Percentiles rank a stretch among this genome's conserved stretches.
These are phyloP conservation scores for Xylaria telfairii DNA, from an alignment of 495 filamentous ascomycete species.

Conservation along the genomic window DNA sequence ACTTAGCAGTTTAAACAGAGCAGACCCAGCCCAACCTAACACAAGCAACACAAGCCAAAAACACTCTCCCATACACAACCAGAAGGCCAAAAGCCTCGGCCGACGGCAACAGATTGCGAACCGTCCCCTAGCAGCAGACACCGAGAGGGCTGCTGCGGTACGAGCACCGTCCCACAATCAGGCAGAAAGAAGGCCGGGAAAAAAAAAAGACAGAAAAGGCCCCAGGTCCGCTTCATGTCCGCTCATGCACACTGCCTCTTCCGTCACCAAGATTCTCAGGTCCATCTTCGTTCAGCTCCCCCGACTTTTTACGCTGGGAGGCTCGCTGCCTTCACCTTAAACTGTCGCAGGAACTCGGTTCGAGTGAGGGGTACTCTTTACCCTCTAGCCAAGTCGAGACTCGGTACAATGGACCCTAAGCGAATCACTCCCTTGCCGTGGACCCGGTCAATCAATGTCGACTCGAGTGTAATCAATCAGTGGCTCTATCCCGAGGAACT, in stretches of 20 bases:
- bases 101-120: constrained; percentile 12
- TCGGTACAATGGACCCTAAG: neutral
- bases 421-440: constrained; percentile 9
- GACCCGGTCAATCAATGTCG: neutral
- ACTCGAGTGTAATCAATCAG: neutral
- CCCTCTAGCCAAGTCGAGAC: constrained; percentile 3
- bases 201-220: neutral
- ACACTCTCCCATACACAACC: neutral
- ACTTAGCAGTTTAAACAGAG: constrained; percentile 34
- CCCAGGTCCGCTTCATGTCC: constrained; percentile 15
- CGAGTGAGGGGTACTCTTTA: neutral
- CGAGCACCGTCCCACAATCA: constrained; percentile 17
- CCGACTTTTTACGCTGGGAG: constrained; percentile 23
- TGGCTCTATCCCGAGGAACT: neutral
- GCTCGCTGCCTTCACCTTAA: constrained; percentile 9
- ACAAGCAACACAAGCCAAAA: neutral
- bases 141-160: too few relatives aligned
- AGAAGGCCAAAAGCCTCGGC: neutral
- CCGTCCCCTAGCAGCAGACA: neutral
- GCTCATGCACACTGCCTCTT: constrained; percentile 25
- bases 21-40: neutral
- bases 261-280: constrained; percentile 7
- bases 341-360: constrained; percentile 21
- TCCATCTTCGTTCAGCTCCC: constrained; percentile 12
- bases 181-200: neutral